Evolutionary conservation across 1,284 basidiomycete genomes (phyloP), one percentile per base, ranked within the genome.

Genomic region (Neonothopanus nambi): DNA sequence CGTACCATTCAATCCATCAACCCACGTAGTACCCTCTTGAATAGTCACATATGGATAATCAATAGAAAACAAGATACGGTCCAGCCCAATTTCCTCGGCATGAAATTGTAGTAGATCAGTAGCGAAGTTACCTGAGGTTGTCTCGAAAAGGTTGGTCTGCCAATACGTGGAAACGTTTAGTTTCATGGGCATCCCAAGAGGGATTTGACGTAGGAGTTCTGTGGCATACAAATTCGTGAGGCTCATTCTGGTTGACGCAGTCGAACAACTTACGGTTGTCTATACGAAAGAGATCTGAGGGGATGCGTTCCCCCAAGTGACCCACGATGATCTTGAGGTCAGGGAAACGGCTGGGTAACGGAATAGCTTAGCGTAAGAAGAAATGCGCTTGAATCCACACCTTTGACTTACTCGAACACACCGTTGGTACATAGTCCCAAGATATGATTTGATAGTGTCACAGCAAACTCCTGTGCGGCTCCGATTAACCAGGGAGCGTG

Each of bases 121-220:
- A 3, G 70, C 70, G 48, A 78, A 78, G 52, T 76, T 74, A 3
- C 73, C 76, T 15, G 75, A 75, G 0, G 72, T 71, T 0, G 75
- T 78, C 57, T 76, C 73, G 55, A 67, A 70, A 15, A 78, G 59
- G 54, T 77, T 78, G 23, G 69, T 70, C 18, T 65, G 56, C 65
- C 70, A 74, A 52, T 78, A 78, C 2, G 65, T 67, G 0, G 72
- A 67, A 5, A 68, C 62, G 40, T 73, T 76, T 47, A 63, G 63
- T 45, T 69, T 63, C 75, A 78, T 77, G 0, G 70, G 70, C 62
- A 77, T 67, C 3, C 73, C 74, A 17, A 54, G 41, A 9, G 61
- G 55, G 9, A 62, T 37, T 42, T 65, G 64, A 1, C 64, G 28
- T 5, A 52, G 48, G 4, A 72, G 63, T 43, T 68, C 71, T 72